Percentiles rank a stretch among this genome's conserved stretches.
Conservation (phyloP, 208 protist genomes). For the Trichomonas gallinae region DNA sequence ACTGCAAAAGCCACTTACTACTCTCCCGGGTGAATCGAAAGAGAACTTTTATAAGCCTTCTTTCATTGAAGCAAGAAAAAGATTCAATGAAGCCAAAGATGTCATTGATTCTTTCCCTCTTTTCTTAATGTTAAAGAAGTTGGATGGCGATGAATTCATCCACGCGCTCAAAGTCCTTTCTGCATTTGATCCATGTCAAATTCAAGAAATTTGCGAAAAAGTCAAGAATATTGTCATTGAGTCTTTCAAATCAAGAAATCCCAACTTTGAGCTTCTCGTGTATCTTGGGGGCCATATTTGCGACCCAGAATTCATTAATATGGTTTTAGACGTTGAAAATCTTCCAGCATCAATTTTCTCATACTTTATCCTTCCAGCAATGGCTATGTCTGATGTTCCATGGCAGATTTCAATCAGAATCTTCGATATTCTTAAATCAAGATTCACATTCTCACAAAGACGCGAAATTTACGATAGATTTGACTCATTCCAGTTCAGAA, state of each 20-base stretch:
- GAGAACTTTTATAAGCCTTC: not conserved
- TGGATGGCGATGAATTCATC: not conserved
- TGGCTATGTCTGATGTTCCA: not conserved
- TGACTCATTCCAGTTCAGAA: not conserved
- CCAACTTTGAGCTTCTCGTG: not conserved
- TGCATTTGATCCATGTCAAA: not conserved
- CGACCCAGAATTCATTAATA: not conserved
- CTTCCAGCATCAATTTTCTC: not conserved
- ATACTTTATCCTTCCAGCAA: not conserved
- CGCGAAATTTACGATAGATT: not conserved
- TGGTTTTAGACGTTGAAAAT: not conserved
- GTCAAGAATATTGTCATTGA: not conserved
- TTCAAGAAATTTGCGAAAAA: not conserved
- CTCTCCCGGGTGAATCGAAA: not conserved
- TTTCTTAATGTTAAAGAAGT: not conserved
- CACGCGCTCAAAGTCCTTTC: not conserved
- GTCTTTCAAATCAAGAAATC: not conserved
- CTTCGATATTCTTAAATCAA: not conserved
- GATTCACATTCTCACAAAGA: not conserved
- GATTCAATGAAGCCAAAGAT: not conserved
- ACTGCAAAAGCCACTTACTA: not conserved
- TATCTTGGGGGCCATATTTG: not conserved
- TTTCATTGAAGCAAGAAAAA: not conserved
- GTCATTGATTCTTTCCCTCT: not conserved
- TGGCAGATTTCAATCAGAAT: not conserved